phyloP scores from a whole-genome alignment of 1,284 basidiomycete species.

The Trichosporon coremiiforme region DNA sequence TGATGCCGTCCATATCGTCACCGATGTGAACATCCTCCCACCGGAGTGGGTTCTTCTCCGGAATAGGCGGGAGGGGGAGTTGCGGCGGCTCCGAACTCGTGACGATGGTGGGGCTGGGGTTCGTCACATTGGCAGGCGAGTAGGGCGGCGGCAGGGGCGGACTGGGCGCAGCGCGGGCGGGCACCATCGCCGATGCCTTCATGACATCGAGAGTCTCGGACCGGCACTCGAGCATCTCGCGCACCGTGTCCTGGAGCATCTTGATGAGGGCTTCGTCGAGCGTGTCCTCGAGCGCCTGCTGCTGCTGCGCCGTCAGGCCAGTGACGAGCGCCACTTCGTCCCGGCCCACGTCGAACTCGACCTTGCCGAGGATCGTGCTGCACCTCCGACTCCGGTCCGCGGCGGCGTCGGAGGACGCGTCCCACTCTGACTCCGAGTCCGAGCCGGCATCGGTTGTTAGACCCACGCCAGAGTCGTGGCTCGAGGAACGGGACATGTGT shows the following conservation, averaged over 20 bases:
- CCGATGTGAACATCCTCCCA: not conserved
- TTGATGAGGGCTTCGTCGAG: not conserved
- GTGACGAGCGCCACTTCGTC: conserved; percentile 5
- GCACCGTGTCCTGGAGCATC: conserved; percentile 10
- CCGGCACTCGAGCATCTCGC: conserved; percentile 1
- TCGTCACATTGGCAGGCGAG: not conserved
- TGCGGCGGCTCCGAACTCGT: not conserved
- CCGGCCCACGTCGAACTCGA: not conserved
- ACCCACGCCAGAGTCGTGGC: not conserved
- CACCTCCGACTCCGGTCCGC: not conserved
- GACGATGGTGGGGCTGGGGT: not conserved
- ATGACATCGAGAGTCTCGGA: not conserved
- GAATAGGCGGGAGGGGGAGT: not conserved
- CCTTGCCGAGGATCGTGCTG: conserved; percentile 3
- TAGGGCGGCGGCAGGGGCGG: not conserved
- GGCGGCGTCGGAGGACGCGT: not conserved
- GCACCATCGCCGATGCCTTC: not conserved
- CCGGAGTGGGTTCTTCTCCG: not conserved
- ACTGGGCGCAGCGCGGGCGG: too few species aligned
- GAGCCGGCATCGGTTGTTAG: not conserved
- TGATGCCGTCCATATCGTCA: too few species aligned
- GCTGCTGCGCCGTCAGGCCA: not conserved
- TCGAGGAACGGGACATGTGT: not conserved
- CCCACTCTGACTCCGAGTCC: not conserved
- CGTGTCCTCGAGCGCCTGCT: not conserved